Evolutionary conservation across 306 rosid genomes (phyloP).

Genomic region (Lotus japonicus): DNA sequence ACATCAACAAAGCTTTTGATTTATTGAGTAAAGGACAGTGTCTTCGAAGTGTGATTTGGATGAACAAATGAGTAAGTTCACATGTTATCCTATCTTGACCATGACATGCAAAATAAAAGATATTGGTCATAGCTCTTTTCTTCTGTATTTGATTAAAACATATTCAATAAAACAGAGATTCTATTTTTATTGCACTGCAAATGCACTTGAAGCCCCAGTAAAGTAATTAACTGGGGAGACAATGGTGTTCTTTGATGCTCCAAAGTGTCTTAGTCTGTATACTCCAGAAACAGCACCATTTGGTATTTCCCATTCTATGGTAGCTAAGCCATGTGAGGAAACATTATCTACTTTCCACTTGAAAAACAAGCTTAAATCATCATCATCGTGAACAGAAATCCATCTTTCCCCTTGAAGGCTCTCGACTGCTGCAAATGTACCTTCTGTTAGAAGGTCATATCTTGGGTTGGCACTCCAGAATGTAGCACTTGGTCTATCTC

Average conservation of each 20-base stretch:
- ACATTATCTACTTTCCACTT: conserved; percentile 52
- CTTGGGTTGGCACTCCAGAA: conserved; percentile 81
- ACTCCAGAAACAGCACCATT: conserved; percentile 41
- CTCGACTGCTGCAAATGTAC: conserved; percentile 69
- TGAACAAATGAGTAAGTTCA: conserved; percentile 33
- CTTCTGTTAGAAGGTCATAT: conserved; percentile 68
- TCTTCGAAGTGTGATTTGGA: conserved; percentile 64
- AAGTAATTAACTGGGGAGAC: conserved; percentile 44
- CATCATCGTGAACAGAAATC: conserved; percentile 59
- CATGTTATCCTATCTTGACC: neutral
- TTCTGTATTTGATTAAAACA: conserved; percentile 2
- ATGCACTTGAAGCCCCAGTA: conserved; percentile 66
- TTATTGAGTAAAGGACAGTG: conserved; percentile 46
- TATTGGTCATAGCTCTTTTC: neutral
- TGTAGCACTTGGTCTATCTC: conserved; percentile 49
- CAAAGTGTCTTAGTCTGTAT: conserved; percentile 65
- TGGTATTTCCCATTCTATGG: conserved; percentile 74
- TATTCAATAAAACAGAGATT: neutral
- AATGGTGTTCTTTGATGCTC: conserved; percentile 44
- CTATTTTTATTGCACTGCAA: conserved; percentile 48
- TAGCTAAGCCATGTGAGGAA: conserved; percentile 36
- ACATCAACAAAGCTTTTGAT: conserved; percentile 69
- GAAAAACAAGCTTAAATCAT: conserved; percentile 61
- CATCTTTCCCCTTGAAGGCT: conserved; percentile 50
- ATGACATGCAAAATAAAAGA: neutral